Percentiles rank a stretch among this genome's conserved stretches.
Evolutionary conservation across 1,284 basidiomycete genomes (phyloP).

Genomic region (Moniliophthora roreri): DNA sequence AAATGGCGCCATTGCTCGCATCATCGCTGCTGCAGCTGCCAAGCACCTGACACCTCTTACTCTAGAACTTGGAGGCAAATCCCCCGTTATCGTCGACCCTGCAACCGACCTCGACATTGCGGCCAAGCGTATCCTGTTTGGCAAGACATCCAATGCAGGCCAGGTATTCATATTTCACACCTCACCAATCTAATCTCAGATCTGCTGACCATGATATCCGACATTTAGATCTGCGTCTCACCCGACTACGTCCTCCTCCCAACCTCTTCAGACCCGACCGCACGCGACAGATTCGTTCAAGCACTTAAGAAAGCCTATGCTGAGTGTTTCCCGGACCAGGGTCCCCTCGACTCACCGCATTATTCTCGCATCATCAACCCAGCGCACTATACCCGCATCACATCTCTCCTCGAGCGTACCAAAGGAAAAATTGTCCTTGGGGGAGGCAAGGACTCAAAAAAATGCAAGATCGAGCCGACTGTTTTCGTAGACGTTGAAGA

Average conservation of each 20-base stretch:
- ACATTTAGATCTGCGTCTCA: conserved; percentile 59
- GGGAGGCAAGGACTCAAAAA: conserved; percentile 32
- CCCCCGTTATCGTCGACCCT: conserved; percentile 54
- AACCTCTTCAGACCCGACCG: conserved; percentile 34
- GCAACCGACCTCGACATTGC: conserved; percentile 39
- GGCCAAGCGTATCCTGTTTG: conserved; percentile 48
- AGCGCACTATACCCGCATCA: conserved; percentile 51
- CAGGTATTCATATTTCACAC: no score
- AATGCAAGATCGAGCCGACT: conserved; percentile 43
- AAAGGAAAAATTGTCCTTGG: conserved; percentile 55
- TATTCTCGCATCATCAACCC: conserved; percentile 47
- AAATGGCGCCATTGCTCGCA: conserved; percentile 53
- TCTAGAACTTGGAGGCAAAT: conserved; percentile 48
- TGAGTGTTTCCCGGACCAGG: conserved; percentile 34
- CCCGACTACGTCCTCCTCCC: conserved; percentile 66
- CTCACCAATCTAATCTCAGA: no score
- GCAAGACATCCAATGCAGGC: conserved; percentile 55
- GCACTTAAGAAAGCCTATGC: conserved; percentile 42
- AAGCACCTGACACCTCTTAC: conserved; percentile 74
- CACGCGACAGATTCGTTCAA: conserved; percentile 45
- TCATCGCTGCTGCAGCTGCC: conserved; percentile 68
- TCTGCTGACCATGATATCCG: no score
- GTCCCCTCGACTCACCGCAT: conserved; percentile 37
- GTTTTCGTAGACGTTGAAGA: conserved; percentile 45
- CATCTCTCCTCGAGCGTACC: conserved; percentile 46